Evolutionary conservation across 2,329 filamentous ascomycete genomes (phyloP).

Genomic region (Exserohilum rostratum): DNA sequence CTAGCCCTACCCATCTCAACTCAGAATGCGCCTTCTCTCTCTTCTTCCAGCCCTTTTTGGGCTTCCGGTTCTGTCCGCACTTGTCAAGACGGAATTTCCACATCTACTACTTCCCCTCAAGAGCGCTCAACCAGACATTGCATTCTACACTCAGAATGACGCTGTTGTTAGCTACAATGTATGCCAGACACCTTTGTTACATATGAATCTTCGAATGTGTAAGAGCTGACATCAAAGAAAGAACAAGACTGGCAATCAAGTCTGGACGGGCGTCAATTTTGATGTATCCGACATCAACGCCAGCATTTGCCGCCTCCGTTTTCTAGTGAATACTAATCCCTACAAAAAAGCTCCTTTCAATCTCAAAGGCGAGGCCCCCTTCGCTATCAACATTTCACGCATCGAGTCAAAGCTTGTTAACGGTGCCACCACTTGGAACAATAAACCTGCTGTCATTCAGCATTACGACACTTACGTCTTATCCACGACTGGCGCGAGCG

Average conservation of each 20-base stretch:
- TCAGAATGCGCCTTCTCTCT: conserved; percentile 31
- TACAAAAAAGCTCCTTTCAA: conserved; percentile 25
- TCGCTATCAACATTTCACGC: conserved; percentile 34
- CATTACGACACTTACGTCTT: conserved; percentile 10
- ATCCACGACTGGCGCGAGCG: not conserved
- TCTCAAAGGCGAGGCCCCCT: conserved; percentile 27
- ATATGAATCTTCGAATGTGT: not conserved
- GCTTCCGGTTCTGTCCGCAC: conserved; percentile 13
- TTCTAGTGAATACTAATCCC: conserved; percentile 30
- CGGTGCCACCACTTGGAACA: conserved; percentile 38
- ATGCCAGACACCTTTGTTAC: not conserved
- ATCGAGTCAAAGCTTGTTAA: conserved; percentile 32
- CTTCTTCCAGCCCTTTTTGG: conserved; percentile 29
- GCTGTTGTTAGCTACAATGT: conserved; percentile 31
- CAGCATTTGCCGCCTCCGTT: conserved; percentile 32
- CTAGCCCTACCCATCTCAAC: not conserved
- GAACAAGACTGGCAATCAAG: conserved; percentile 11
- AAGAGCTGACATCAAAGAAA: conserved; percentile 7
- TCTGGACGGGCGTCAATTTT: conserved; percentile 39
- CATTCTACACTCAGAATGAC: conserved; percentile 30
- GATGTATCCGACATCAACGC: conserved; percentile 37
- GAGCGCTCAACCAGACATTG: conserved; percentile 21
- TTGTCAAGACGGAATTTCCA: conserved; percentile 34
- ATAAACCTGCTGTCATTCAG: conserved; percentile 20
- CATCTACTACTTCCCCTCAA: conserved; percentile 45